Evolutionary conservation across 78 protist genomes (phyloP).

Genomic region (Isochrysis galbana): DNA sequence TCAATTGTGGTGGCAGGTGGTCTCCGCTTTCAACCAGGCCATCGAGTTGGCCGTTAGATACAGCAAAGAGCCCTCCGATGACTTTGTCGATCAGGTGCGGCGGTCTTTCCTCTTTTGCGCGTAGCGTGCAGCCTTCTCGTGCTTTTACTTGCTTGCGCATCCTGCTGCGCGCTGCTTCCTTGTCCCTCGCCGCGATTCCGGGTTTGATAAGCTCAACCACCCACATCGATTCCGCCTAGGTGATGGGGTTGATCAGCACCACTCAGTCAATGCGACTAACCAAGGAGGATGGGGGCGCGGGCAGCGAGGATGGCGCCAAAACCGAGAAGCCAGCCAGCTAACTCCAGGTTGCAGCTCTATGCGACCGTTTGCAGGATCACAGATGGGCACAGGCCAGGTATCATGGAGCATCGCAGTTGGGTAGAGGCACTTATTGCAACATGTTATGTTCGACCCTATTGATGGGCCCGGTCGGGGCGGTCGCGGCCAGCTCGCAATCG

Average conservation of each 20-base stretch:
- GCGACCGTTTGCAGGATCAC: too few species aligned
- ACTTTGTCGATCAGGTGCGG: background rate
- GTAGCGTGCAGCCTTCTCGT: background rate
- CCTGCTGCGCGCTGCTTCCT: background rate
- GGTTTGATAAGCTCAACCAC: background rate
- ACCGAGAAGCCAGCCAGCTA: too few species aligned
- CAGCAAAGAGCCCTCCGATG: background rate
- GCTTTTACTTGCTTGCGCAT: background rate
- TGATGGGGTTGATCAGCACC: background rate
- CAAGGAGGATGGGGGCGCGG: background rate
- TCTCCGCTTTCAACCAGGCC: constrained; percentile 44
- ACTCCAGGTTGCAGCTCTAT: too few species aligned
- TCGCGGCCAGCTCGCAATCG: too few species aligned
- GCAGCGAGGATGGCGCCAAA: too few species aligned
- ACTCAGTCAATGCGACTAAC: background rate
- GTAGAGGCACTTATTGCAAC: too few species aligned
- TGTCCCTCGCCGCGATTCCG: background rate
- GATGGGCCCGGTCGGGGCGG: too few species aligned
- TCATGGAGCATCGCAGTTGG: too few species aligned
- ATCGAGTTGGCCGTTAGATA: constrained; percentile 19
- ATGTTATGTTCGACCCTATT: too few species aligned
- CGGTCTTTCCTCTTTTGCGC: background rate
- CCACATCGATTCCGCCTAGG: background rate
- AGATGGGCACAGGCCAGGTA: too few species aligned
- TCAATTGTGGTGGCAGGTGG: too few species aligned